Base-by-base conservation (phyloP, 441 rosid species). In the Mallotus japonicus region DNA sequence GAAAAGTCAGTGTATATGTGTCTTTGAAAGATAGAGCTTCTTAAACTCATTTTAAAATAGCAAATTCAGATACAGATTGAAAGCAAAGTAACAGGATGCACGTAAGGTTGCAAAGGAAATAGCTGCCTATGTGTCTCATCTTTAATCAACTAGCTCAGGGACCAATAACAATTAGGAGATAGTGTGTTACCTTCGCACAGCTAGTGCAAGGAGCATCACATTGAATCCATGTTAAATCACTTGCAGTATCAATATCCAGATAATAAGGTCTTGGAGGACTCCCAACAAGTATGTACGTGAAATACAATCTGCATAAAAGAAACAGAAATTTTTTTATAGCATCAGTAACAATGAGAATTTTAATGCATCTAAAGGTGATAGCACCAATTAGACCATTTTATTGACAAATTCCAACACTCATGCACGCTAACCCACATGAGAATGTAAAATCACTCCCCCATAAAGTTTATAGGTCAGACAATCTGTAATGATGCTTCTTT, bases 191-290 rank as follows among this genome's bases (percentile, higher is more conserved):
- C 95, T 90, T 91, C 57, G 96, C 96, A 72, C 97, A 92, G 77
- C 95, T 88, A 77, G 82, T 65, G 73, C 99, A 95, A 53, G 99
- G 97, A 59, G 99, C 99, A 69, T 92, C 99, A 56, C 99, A 95
- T 15, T 95, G 99, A 67, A 95, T 81, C 99, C 99, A 95, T 65
- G 97, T 86, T 84, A 92, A 83, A 83, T 89, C 99, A 83, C 97
- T 95, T 69, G 96, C 97, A 55, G 97, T 92, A 79, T 95, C 99
- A 54, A 95, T 76, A 83, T 92, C 97, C 24, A 94, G 91, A 79
- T 75, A 87, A 73, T 88, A 88, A 24, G 81, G 85, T 60, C 79
- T 87, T 72, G 83, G 87, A 54, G 92, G 94, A 77, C 67, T 88
- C 49, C 98, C 98, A 46, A 93, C 80, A 73, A 81, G 87, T 65